Evolutionary conservation across 2,329 filamentous ascomycete species (phyloP), one percentile per base, ranked within the genome.

Genomic region (Aaosphaeria pasadenensis): DNA sequence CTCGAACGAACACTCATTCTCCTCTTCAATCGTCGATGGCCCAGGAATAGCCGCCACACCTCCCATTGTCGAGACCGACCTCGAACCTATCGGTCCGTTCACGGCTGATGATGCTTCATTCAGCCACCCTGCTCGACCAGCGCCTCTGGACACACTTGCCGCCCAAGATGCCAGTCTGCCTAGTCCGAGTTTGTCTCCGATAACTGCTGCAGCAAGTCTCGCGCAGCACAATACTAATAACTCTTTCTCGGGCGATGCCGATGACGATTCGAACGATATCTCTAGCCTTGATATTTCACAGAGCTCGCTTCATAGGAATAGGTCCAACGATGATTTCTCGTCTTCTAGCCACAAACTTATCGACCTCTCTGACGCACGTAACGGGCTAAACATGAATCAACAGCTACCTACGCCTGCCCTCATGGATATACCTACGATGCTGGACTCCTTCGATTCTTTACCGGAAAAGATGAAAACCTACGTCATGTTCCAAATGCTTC

Each of bases 401-500:
- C 69, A 71, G 44, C 53, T 71, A 46, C 56, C 66, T 43, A 62
- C 67, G 45, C 64, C 74, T 48, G 67, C 62, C 0, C 53, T 92
- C 17, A 81, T 91, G 72, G 89, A 95, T 59, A 88, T 92, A n/a
- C 88, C 88, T 6, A 82, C 80, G 11, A 89, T 99, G 78, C 74
- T 99, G 11, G 88, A 96, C 58, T 85, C 86, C 2, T 99, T 97
- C 60, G 92, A 97, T 67, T 82, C 87, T 5, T 88, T 99, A 79
- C 91, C 92, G 2, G 84, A 88, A 40, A 87, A 94, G 60, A 85
- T 99, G 81, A 94, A 99, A 72, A 88, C 88, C 0, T 95, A 95
- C 65, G 86, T 99, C 73, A 95, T 99, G 85, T 97, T 95, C 66
- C 92, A 99, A 66, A 84, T 99, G 47, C 80, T 99, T 29, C 86